A percentile compares a stretch with the other conserved stretches of the same genome.
These are phyloP conservation scores for Dittrichia graveolens DNA, from an alignment of 129 eudicot genomes.

Conservation along the genomic window DNA sequence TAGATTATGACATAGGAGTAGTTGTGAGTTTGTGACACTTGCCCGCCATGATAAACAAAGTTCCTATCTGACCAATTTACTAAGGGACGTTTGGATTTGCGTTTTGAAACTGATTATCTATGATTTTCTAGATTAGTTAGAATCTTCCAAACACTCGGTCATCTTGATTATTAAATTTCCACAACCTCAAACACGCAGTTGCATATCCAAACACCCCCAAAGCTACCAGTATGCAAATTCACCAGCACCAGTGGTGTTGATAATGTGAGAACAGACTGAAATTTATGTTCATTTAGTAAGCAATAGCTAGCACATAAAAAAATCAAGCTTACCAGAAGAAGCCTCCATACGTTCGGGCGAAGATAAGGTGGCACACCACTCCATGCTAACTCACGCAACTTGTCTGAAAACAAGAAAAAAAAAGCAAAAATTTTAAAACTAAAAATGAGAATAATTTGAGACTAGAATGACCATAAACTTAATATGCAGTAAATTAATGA, in stretches of 20 bases:
- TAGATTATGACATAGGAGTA: too few relatives aligned
- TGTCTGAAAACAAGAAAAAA: conserved; percentile 53
- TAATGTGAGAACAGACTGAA: too few relatives aligned
- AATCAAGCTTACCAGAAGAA: conserved; percentile 76
- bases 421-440: neutral
- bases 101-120: too few relatives aligned
- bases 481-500: too few relatives aligned
- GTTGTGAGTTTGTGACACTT: too few relatives aligned
- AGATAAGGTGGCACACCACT: conserved; percentile 92
- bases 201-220: conserved; percentile 18
- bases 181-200: conserved; percentile 1
- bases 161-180: neutral
- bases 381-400: conserved; percentile 96
- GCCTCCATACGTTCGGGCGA: conserved; percentile 93
- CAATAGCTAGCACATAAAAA: conserved; percentile 14
- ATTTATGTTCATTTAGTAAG: conserved; percentile 11
- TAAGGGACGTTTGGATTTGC: neutral
- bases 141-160: neutral
- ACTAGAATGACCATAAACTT: too few relatives aligned
- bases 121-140: neutral
- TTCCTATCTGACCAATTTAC: too few relatives aligned
- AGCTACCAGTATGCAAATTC: too few relatives aligned
- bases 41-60: conserved; percentile 2
- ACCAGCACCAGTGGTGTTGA: too few relatives aligned
- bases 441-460: too few relatives aligned